Percentiles rank a stretch among this genome's conserved stretches.
Conservation (phyloP, 2,329 filamentous ascomycete species). For the Chrysosporium queenslandicum region DNA sequence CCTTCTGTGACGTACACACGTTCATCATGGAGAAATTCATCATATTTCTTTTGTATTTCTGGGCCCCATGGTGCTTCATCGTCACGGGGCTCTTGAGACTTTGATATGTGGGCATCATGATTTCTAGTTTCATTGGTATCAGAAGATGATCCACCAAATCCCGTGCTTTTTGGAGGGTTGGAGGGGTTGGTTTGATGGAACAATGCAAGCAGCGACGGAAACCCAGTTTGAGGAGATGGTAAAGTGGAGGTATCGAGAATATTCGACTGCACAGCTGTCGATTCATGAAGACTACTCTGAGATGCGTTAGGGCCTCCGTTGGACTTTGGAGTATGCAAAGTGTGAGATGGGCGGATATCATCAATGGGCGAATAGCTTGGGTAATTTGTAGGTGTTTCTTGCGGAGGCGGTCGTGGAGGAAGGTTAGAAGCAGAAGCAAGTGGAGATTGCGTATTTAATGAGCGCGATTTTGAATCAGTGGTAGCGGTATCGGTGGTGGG, state of each 20-base stretch:
- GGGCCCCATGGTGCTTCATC: slow-evolving; percentile 41
- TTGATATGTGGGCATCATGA: neutral
- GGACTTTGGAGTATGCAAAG: slow-evolving; percentile 25
- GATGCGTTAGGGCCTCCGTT: slow-evolving; percentile 18
- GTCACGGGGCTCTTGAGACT: neutral
- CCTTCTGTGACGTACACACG: slow-evolving; percentile 44
- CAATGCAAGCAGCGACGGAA: neutral
- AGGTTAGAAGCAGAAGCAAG: slow-evolving; percentile 29
- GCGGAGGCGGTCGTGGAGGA: slow-evolving; percentile 38
- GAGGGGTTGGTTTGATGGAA: neutral
- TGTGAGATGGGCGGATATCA: slow-evolving; percentile 34
- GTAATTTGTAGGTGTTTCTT: slow-evolving; percentile 34
- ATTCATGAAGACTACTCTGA: slow-evolving; percentile 27
- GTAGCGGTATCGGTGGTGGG: slow-evolving; percentile 21
- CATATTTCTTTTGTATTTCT: slow-evolving; percentile 41
- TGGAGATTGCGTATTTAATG: slow-evolving; percentile 3
- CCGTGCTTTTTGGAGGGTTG: neutral
- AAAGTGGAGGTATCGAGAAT: slow-evolving; percentile 15
- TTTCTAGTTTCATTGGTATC: neutral
- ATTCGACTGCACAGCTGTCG: slow-evolving; percentile 17
- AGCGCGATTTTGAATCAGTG: slow-evolving; percentile 25
- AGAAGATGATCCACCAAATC: neutral
- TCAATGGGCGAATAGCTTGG: slow-evolving; percentile 31
- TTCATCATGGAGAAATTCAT: slow-evolving; percentile 43
- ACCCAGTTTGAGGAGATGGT: slow-evolving; percentile 6